These are phyloP conservation scores for Candida glaebosa DNA, from an alignment of 805 yeast species.

Conservation along the genomic window DNA sequence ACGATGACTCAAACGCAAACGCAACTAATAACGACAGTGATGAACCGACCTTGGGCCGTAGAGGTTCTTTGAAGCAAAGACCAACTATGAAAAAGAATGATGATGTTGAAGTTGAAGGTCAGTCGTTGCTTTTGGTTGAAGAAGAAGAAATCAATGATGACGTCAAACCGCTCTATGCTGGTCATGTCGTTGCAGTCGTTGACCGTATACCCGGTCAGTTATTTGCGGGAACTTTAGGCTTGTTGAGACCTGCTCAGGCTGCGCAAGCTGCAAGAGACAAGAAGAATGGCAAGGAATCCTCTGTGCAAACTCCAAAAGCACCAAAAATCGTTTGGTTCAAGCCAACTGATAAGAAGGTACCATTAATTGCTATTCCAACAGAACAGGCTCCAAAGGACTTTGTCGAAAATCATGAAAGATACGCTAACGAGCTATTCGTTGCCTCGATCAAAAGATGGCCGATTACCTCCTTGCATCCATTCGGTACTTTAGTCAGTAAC, in stretches of 20 bases:
- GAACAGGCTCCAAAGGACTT: slow-evolving; percentile 97
- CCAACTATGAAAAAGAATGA: slow-evolving; percentile 97
- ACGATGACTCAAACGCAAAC: slow-evolving; percentile 21
- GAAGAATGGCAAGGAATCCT: slow-evolving; percentile 44
- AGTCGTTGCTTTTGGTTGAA: slow-evolving; percentile 82
- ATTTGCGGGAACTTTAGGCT: slow-evolving; percentile 90
- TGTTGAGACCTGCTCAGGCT: slow-evolving; percentile 93
- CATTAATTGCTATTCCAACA: slow-evolving; percentile 95
- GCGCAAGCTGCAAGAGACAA: slow-evolving; percentile 71
- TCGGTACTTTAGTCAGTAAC: slow-evolving; percentile 87
- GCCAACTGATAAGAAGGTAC: slow-evolving; percentile 97
- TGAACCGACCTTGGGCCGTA: slow-evolving; percentile 50
- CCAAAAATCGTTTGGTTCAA: slow-evolving; percentile 99
- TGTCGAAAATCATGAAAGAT: slow-evolving; percentile 84
- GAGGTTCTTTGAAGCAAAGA: slow-evolving; percentile 89
- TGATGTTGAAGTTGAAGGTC: slow-evolving; percentile 98
- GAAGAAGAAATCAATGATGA: slow-evolving; percentile 95
- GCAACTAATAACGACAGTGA: slow-evolving; percentile 30
- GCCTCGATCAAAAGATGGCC: slow-evolving; percentile 99
- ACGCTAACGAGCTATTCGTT: slow-evolving; percentile 78
- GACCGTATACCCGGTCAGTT: slow-evolving; percentile 97
- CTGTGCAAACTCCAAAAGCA: slow-evolving; percentile 44
- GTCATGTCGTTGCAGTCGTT: slow-evolving; percentile 96
- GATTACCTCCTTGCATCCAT: slow-evolving; percentile 96
- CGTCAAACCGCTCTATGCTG: slow-evolving; percentile 90